A percentile compares a stretch with the other conserved stretches of the same genome.
These are phyloP conservation scores for Collybiopsis luxurians DNA, from an alignment of 768 basidiomycete species.

Conservation along the genomic window DNA sequence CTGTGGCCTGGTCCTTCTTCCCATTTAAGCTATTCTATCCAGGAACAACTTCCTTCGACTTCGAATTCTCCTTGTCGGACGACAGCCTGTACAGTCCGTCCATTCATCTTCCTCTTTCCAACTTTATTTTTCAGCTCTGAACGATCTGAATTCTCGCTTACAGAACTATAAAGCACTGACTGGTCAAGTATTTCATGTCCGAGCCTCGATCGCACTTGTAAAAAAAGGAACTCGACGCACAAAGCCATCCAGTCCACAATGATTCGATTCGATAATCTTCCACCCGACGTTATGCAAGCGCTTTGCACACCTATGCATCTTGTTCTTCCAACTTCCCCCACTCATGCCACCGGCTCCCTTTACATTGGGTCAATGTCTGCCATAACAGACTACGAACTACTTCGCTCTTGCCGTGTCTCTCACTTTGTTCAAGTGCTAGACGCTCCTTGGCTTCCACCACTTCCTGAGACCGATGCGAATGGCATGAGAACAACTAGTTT, in stretches of 20 bases:
- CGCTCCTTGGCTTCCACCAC: slow-evolving; percentile 42
- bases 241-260: no score
- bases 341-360: slow-evolving; percentile 43
- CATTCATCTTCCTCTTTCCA: background rate
- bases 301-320: slow-evolving; percentile 87
- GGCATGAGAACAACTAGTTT: slow-evolving; percentile 46
- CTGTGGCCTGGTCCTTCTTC: background rate
- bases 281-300: slow-evolving; percentile 75
- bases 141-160: background rate
- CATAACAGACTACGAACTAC: slow-evolving; percentile 53
- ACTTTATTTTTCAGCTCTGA: background rate
- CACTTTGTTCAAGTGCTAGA: slow-evolving; percentile 65
- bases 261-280: slow-evolving; percentile 77
- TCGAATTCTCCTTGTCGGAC: no score
- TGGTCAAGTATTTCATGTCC: background rate
- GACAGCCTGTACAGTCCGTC: no score
- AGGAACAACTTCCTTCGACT: no score
- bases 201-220: background rate
- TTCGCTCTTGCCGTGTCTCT: slow-evolving; percentile 43
- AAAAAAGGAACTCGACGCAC: no score
- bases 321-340: slow-evolving; percentile 38
- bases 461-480: slow-evolving; percentile 44
- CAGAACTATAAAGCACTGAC: background rate
- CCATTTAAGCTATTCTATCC: background rate
- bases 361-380: slow-evolving; percentile 67